Conservation (phyloP, 371 early-diverging fungal species). For the Batrachochytrium dendrobatidis region DNA sequence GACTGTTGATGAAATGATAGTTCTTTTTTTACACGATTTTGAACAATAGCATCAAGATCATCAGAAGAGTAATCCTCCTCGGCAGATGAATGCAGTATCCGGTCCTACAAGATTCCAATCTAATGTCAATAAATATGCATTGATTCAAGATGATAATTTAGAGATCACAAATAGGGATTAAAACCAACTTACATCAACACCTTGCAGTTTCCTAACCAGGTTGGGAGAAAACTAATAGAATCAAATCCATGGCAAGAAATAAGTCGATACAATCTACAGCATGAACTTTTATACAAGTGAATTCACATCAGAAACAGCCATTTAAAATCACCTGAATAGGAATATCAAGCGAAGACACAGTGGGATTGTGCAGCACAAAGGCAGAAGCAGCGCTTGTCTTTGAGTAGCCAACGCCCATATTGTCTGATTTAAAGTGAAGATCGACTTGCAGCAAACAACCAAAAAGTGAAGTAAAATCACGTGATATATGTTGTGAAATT, state of each 20-base stretch:
- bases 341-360: not conserved
- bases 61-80: constrained; percentile 2
- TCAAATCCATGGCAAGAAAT: not conserved
- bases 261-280: not conserved
- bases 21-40: constrained; percentile 20
- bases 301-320: too few species aligned
- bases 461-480: not conserved
- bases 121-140: not conserved
- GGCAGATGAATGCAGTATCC: constrained; percentile 1
- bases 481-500: not conserved
- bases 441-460: not conserved
- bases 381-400: not conserved
- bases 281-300: not conserved
- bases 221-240: constrained; percentile 14
- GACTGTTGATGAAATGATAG: constrained; percentile 17
- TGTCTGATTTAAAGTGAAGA: not conserved
- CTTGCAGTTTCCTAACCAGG: constrained; percentile 12
- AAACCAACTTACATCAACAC: not conserved
- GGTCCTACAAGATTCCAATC: not conserved
- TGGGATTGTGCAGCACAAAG: not conserved
- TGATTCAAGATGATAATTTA: not conserved
- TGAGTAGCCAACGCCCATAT: not conserved
- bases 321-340: not conserved
- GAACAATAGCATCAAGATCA: constrained; percentile 18
- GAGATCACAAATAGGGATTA: too few species aligned